Percentiles rank a stretch among this genome's conserved stretches.
These are phyloP conservation scores for Podila clonocystis DNA, from an alignment of 192 early-diverging fungal genomes.

Conservation along the genomic window DNA sequence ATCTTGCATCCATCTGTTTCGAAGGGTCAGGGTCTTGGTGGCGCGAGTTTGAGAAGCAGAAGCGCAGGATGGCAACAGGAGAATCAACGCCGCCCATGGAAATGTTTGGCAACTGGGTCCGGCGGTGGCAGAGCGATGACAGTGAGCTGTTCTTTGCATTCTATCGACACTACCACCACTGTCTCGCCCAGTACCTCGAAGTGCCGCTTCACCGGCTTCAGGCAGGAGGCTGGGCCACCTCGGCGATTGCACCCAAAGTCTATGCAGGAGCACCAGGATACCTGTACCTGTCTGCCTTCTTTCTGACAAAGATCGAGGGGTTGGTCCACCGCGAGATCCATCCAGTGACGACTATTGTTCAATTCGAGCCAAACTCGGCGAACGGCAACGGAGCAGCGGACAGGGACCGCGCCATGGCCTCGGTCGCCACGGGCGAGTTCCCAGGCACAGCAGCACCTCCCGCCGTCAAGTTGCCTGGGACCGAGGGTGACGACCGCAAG, in stretches of 20 bases:
- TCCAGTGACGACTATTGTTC: constrained; percentile 61
- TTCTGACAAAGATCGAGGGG: constrained; percentile 58
- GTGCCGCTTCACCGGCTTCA: constrained; percentile 31
- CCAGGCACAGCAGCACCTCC: constrained; percentile 32
- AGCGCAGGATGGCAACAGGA: constrained; percentile 32
- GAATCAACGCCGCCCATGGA: constrained; percentile 48
- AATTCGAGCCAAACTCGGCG: constrained; percentile 46
- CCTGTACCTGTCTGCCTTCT: constrained; percentile 57
- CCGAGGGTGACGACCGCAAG: constrained; percentile 8
- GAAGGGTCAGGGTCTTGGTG: constrained; percentile 47
- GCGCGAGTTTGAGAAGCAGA: constrained; percentile 53
- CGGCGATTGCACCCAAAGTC: constrained; percentile 24
- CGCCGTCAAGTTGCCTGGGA: constrained; percentile 24
- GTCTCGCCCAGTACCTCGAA: constrained; percentile 49
- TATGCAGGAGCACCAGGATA: constrained; percentile 57
- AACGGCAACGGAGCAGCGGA: constrained; percentile 16
- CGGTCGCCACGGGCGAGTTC: constrained; percentile 41
- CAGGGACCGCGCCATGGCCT: constrained; percentile 28
- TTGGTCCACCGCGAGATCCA: constrained; percentile 59
- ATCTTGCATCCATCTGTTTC: constrained; percentile 51
- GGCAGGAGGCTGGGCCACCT: constrained; percentile 39
- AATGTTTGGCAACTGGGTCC: constrained; percentile 58
- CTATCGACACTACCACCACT: constrained; percentile 61
- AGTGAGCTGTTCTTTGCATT: constrained; percentile 66
- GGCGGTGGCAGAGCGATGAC: constrained; percentile 64